These are phyloP conservation scores for Cladosporium phlei DNA, from an alignment of 2,329 filamentous ascomycete species.

Conservation along the genomic window DNA sequence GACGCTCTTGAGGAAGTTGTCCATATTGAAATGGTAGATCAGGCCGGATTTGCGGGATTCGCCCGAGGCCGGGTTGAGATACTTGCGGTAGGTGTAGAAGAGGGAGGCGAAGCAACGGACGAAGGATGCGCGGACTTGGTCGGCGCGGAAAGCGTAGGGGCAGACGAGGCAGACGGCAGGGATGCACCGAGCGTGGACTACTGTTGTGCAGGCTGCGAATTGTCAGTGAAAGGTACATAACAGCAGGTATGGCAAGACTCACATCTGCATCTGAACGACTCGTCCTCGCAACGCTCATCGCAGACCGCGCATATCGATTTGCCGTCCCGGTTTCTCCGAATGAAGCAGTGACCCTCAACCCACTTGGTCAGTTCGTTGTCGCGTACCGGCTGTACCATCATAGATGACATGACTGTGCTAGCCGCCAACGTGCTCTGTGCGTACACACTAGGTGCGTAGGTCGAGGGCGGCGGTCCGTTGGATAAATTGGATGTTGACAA, in stretches of 20 bases:
- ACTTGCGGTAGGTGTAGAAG: constrained; percentile 65
- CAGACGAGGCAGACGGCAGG: constrained; percentile 60
- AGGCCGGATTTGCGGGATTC: constrained; percentile 60
- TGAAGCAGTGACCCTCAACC: constrained; percentile 80
- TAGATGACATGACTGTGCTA: constrained; percentile 80
- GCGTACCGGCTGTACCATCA: constrained; percentile 71
- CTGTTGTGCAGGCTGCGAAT: constrained; percentile 49
- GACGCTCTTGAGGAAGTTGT: constrained; percentile 60
- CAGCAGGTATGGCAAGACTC: constrained; percentile 25
- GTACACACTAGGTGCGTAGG: constrained; percentile 76
- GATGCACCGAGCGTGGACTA: constrained; percentile 56
- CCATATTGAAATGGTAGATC: constrained; percentile 62
- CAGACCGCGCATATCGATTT: constrained; percentile 66
- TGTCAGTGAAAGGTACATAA: constrained; percentile 8
- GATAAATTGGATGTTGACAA: constrained; percentile 64
- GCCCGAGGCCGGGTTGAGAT: constrained; percentile 53
- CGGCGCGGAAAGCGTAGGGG: constrained; percentile 61
- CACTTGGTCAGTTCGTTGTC: constrained; percentile 77
- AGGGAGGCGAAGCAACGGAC: constrained; percentile 65
- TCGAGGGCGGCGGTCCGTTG: constrained; percentile 40
- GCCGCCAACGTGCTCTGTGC: constrained; percentile 81
- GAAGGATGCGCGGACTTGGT: constrained; percentile 64
- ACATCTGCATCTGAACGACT: constrained; percentile 67
- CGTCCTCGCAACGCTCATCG: constrained; percentile 68
- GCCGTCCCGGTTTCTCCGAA: constrained; percentile 57